phyloP scores from a whole-genome alignment of 108 stramenopile species.

The Cyclotella choctawhatcheeana region DNA sequence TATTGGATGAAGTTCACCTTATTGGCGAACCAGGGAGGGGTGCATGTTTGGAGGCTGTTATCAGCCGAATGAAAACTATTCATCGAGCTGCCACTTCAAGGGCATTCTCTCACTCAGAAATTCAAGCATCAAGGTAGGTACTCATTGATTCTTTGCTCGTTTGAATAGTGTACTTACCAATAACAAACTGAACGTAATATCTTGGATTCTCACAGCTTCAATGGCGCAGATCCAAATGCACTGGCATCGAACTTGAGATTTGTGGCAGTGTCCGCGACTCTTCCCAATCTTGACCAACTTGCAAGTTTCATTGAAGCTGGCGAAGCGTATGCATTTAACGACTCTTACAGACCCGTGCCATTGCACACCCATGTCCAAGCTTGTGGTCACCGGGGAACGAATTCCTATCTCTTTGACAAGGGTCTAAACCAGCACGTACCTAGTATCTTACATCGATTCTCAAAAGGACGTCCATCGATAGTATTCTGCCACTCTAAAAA shows the following conservation, averaged over 20 bases:
- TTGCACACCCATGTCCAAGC: conserved; percentile 76
- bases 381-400: conserved; percentile 71
- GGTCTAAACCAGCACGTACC: conserved; percentile 77
- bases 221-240: conserved; percentile 61
- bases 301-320: conserved; percentile 87
- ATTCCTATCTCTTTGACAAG: conserved; percentile 89
- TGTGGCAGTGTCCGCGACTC: conserved; percentile 94
- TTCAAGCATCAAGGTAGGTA: conserved; percentile 49
- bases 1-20: conserved; percentile 96
- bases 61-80: conserved; percentile 92
- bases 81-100: conserved; percentile 59
- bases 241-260: conserved; percentile 75
- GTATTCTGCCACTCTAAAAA: conserved; percentile 96
- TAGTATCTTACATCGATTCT: conserved; percentile 71
- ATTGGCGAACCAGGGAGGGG: conserved; percentile 91
- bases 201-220: conserved; percentile 45
- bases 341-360: conserved; percentile 91
- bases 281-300: conserved; percentile 93
- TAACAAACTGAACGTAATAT: not conserved
- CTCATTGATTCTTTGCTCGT: not conserved
- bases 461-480: conserved; percentile 83
- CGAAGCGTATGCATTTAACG: conserved; percentile 86
- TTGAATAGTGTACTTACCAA: not conserved
- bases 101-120: conserved; percentile 28
- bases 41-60: conserved; percentile 85